These are phyloP conservation scores for Cadophora sp. DNA, from an alignment of 2,329 filamentous ascomycete species.

Conservation along the genomic window DNA sequence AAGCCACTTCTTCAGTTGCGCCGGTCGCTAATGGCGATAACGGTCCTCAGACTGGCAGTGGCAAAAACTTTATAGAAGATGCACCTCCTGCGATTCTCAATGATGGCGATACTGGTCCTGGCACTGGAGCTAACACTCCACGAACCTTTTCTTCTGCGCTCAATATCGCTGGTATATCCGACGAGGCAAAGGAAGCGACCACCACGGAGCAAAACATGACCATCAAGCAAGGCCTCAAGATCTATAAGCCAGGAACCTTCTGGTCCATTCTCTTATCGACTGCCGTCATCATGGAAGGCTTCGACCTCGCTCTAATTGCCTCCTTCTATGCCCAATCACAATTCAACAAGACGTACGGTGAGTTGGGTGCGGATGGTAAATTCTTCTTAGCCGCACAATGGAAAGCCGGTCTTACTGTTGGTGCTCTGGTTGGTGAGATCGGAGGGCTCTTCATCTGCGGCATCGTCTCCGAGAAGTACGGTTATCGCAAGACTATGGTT, in stretches of 20 bases:
- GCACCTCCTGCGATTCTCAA: neutral
- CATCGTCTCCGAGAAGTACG: slow-evolving; percentile 54
- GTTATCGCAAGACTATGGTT: slow-evolving; percentile 53
- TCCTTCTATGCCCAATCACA: slow-evolving; percentile 48
- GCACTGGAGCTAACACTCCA: neutral
- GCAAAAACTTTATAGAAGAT: no score
- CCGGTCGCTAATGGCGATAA: no score
- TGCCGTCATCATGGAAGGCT: slow-evolving; percentile 51
- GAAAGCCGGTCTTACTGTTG: slow-evolving; percentile 44
- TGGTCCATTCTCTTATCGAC: slow-evolving; percentile 48
- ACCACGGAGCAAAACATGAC: slow-evolving; percentile 33
- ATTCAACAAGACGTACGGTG: slow-evolving; percentile 46
- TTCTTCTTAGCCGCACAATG: slow-evolving; percentile 43
- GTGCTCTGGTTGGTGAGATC: slow-evolving; percentile 46
- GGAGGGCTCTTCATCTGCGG: slow-evolving; percentile 56
- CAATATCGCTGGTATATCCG: slow-evolving; percentile 16
- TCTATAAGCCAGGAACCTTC: slow-evolving; percentile 36
- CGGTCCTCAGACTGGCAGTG: no score
- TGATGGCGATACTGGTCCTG: slow-evolving; percentile 11
- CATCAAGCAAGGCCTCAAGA: slow-evolving; percentile 29
- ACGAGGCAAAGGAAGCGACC: neutral
- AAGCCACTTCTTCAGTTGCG: no score
- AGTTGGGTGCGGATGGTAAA: slow-evolving; percentile 40
- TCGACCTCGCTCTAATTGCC: slow-evolving; percentile 47
- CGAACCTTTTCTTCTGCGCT: slow-evolving; percentile 5